Percentiles rank a stretch among this genome's conserved stretches.
Evolutionary conservation across 2,329 filamentous ascomycete species (phyloP).

Genomic region (Arthrinium puccinioides): DNA sequence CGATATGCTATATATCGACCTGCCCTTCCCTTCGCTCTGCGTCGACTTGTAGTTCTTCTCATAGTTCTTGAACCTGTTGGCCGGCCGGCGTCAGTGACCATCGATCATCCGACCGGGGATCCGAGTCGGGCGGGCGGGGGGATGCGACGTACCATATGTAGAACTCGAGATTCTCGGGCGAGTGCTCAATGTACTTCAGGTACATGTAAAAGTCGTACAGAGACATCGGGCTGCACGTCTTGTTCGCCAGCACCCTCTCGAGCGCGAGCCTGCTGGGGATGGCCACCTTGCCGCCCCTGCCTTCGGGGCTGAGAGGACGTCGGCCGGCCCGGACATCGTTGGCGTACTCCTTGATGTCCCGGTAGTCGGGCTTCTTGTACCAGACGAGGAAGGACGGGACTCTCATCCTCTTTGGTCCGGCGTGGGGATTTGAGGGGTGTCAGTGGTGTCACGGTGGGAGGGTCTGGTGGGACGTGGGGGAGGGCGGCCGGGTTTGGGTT

Average conservation of each 20-base stretch:
- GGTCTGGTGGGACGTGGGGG: no score
- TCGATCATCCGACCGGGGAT: not conserved
- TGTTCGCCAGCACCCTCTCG: constrained; percentile 38
- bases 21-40: not conserved
- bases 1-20: no score
- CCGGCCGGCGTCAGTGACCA: not conserved
- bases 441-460: no score
- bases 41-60: constrained; percentile 15
- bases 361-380: constrained; percentile 43
- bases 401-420: no score
- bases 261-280: constrained; percentile 32
- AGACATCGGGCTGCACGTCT: constrained; percentile 42
- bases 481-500: no score
- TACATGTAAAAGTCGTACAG: constrained; percentile 45
- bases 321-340: constrained; percentile 24
- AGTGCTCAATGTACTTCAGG: constrained; percentile 41
- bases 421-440: no score
- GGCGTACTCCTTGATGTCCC: constrained; percentile 38
- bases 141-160: constrained; percentile 33
- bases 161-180: constrained; percentile 41
- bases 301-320: constrained; percentile 28
- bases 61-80: constrained; percentile 35
- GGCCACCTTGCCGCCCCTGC: constrained; percentile 24
- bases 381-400: constrained; percentile 30
- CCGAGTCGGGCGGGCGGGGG: not conserved